These are phyloP conservation scores for Yamadazyma siamensis DNA, from an alignment of 1,139 yeast species.

Conservation along the genomic window DNA sequence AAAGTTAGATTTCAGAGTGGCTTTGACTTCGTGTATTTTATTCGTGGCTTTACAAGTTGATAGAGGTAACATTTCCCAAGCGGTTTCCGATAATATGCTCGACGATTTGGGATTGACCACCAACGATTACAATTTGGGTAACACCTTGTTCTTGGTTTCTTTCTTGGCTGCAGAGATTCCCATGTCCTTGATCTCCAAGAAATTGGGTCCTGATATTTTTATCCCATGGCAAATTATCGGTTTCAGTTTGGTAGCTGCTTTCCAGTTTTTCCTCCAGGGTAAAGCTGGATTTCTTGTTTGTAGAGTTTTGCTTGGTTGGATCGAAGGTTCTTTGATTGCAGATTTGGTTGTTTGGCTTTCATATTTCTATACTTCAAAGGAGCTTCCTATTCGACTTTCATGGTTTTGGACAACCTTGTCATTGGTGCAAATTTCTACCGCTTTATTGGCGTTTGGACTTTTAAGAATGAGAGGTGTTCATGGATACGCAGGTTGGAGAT, in stretches of 20 bases:
- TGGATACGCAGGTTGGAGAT: constrained; percentile 53
- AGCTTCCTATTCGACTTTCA: constrained; percentile 24
- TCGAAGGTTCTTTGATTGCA: constrained; percentile 30
- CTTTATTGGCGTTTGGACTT: constrained; percentile 29
- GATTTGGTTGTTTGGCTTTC: constrained; percentile 30
- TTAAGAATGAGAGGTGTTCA: constrained; percentile 24
- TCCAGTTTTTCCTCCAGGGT: constrained; percentile 20
- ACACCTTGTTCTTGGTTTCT: constrained; percentile 29
- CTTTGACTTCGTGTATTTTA: constrained; percentile 29
- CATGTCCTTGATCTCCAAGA: constrained; percentile 29
- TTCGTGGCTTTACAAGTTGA: constrained; percentile 32
- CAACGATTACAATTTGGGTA: constrained; percentile 28
- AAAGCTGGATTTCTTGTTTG: constrained; percentile 22
- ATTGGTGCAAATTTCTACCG: constrained; percentile 20
- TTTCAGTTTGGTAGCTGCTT: constrained; percentile 24
- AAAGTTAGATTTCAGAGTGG: constrained; percentile 28
- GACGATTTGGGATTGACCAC: constrained; percentile 25
- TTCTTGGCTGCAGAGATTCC: constrained; percentile 33
- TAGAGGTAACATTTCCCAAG: constrained; percentile 27
- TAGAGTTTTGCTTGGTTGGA: constrained; percentile 26
- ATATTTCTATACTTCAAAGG: constrained; percentile 25
- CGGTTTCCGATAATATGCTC: constrained; percentile 26
- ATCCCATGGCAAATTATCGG: constrained; percentile 27
- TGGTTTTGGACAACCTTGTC: constrained; percentile 28
- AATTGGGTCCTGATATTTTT: constrained; percentile 32